Percentiles rank a stretch among this genome's conserved stretches.
These are phyloP conservation scores for Umbelopsis vinacea DNA, from an alignment of 192 early-diverging fungal genomes.

Conservation along the genomic window DNA sequence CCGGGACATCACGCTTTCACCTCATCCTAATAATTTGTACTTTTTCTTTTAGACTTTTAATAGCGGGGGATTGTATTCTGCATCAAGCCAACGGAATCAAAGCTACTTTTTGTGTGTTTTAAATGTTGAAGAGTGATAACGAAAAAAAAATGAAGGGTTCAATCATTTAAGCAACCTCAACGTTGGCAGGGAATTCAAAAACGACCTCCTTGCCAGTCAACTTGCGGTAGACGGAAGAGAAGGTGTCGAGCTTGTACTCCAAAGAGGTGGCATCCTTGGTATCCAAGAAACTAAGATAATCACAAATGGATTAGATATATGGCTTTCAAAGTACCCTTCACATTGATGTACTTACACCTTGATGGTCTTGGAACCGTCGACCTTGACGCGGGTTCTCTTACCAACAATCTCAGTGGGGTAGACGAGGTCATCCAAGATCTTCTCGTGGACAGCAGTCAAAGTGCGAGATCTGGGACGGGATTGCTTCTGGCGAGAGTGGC, in stretches of 20 bases:
- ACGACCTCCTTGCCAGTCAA: slow-evolving; percentile 98
- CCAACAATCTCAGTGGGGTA: slow-evolving; percentile 99
- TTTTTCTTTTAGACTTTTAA: slow-evolving; percentile 14
- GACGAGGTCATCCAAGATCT: slow-evolving; percentile 96
- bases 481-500: slow-evolving; percentile 90
- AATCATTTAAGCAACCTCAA: slow-evolving; percentile 28
- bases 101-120: neutral
- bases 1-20: too few relatives aligned
- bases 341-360: slow-evolving; percentile 62
- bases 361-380: slow-evolving; percentile 92
- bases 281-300: slow-evolving; percentile 76
- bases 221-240: slow-evolving; percentile 93
- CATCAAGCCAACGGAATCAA: slow-evolving; percentile 19
- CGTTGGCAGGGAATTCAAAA: slow-evolving; percentile 90
- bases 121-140: slow-evolving; percentile 17
- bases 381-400: slow-evolving; percentile 96
- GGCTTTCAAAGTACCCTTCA: neutral
- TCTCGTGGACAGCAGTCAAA: slow-evolving; percentile 95
- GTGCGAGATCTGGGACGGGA: slow-evolving; percentile 95
- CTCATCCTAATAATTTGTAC: neutral
- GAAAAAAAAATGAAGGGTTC: neutral
- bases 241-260: slow-evolving; percentile 99
- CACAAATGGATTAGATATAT: neutral
- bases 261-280: slow-evolving; percentile 97
- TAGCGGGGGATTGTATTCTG: slow-evolving; percentile 20